A percentile compares a stretch with the other conserved stretches of the same genome.
Evolutionary conservation across 2,329 filamentous ascomycete species (phyloP).

Genomic region (Neonectria hederae): DNA sequence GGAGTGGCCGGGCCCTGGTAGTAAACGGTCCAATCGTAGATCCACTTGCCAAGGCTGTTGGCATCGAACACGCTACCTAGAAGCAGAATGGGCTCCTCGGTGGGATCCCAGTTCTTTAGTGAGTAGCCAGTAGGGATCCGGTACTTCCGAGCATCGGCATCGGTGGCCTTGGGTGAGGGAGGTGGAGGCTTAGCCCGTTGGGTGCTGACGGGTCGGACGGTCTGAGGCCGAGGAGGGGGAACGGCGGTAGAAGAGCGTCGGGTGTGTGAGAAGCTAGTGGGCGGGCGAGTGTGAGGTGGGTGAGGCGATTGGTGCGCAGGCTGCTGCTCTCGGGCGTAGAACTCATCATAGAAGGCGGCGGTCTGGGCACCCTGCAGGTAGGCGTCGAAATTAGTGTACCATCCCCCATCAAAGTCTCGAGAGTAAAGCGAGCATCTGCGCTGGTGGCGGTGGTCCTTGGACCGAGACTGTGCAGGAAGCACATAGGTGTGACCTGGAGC

Average conservation of each 20-base stretch:
- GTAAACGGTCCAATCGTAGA: conserved; percentile 99
- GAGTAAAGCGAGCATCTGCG: conserved; percentile 47
- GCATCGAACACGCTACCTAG: conserved; percentile 96
- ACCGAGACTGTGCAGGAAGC: conserved; percentile 60
- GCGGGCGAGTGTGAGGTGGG: conserved; percentile 51
- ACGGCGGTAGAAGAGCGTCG: conserved; percentile 60
- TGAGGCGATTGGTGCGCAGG: conserved; percentile 54
- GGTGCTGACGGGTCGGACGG: conserved; percentile 55
- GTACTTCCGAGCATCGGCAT: conserved; percentile 69
- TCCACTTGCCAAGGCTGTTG: conserved; percentile 98
- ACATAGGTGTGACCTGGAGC: conserved; percentile 63
- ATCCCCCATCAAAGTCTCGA: conserved; percentile 59
- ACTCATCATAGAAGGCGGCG: conserved; percentile 48
- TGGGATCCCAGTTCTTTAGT: conserved; percentile 97
- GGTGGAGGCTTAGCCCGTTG: conserved; percentile 43
- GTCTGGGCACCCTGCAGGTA: conserved; percentile 58
- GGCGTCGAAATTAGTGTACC: conserved; percentile 68
- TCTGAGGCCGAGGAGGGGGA: conserved; percentile 64
- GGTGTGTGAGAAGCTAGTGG: conserved; percentile 54
- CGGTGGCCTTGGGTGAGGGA: conserved; percentile 61
- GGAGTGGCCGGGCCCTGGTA: conserved; percentile 83
- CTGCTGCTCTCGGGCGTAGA: conserved; percentile 46
- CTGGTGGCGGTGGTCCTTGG: conserved; percentile 45
- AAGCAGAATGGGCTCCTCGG: conserved; percentile 91
- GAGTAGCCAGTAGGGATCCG: conserved; percentile 90